phyloP scores from a whole-genome alignment of 768 basidiomycete genomes.

The Tulasnella sp. region DNA sequence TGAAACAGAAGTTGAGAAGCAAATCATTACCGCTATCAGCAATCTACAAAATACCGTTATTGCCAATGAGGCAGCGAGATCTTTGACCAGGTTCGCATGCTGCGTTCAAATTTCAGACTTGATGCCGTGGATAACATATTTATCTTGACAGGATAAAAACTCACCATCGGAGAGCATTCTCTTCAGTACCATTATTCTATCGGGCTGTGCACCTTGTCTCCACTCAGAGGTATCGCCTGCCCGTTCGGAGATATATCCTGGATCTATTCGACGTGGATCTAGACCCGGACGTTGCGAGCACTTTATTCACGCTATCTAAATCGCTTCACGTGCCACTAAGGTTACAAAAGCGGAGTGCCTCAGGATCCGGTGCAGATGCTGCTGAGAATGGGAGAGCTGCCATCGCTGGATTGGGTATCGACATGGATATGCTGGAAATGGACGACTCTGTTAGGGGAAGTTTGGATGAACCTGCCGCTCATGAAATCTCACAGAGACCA shows the following conservation, averaged over 20 bases:
- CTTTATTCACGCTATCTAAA: conserved; percentile 28
- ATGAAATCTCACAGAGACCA: too few relatives aligned
- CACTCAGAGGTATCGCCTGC: conserved; percentile 77
- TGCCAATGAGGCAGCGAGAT: conserved; percentile 84
- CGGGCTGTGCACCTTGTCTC: conserved; percentile 81
- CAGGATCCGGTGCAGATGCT: too few relatives aligned
- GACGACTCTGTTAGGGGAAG: too few relatives aligned
- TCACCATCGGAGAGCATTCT: conserved; percentile 61
- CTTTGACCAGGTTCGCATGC: conserved; percentile 59
- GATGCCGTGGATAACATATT: background rate
- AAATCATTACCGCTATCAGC: conserved; percentile 79
- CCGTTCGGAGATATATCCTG: conserved; percentile 82
- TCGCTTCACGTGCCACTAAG: conserved; percentile 4
- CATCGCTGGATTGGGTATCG: too few relatives aligned
- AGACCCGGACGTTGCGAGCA: conserved; percentile 44
- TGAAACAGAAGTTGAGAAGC: conserved; percentile 55
- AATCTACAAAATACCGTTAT: conserved; percentile 94
- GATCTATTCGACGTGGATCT: conserved; percentile 84
- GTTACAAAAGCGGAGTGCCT: too few relatives aligned
- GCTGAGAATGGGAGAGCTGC: too few relatives aligned
- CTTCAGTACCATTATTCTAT: conserved; percentile 65
- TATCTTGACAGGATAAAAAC: conserved; percentile 50
- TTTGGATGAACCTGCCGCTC: too few relatives aligned
- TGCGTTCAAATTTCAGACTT: background rate
- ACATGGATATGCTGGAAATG: too few relatives aligned